Evolutionary conservation across 2,329 filamentous ascomycete genomes (phyloP).

Genomic region (Botrytis paeoniae): DNA sequence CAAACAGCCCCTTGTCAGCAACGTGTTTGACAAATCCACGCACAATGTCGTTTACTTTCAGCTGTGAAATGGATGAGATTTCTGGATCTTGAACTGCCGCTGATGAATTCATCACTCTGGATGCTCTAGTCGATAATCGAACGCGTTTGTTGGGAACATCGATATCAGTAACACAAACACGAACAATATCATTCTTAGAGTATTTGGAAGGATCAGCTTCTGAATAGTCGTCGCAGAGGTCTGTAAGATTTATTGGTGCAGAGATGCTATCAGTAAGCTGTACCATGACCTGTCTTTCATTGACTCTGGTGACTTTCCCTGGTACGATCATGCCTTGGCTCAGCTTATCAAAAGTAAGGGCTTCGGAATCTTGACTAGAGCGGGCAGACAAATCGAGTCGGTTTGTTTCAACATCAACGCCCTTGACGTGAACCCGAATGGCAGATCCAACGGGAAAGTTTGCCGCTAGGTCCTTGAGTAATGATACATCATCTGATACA

Average conservation of each 20-base stretch:
- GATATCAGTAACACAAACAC: slow-evolving; percentile 79
- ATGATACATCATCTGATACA: slow-evolving; percentile 79
- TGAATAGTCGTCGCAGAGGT: slow-evolving; percentile 82
- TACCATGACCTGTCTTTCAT: slow-evolving; percentile 78
- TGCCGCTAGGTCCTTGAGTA: slow-evolving; percentile 69
- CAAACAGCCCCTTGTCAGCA: slow-evolving; percentile 83
- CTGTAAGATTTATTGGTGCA: slow-evolving; percentile 76
- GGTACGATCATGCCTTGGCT: slow-evolving; percentile 78
- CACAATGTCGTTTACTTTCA: slow-evolving; percentile 74
- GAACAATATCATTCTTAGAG: slow-evolving; percentile 80
- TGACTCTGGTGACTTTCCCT: slow-evolving; percentile 80
- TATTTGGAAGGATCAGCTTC: slow-evolving; percentile 72
- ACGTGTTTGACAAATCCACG: slow-evolving; percentile 92
- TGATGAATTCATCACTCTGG: slow-evolving; percentile 83
- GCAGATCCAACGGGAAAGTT: slow-evolving; percentile 92
- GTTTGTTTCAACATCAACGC: slow-evolving; percentile 68
- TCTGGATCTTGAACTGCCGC: slow-evolving; percentile 78
- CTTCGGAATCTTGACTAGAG: slow-evolving; percentile 53
- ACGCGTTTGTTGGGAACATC: slow-evolving; percentile 83
- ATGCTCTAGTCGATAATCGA: slow-evolving; percentile 77
- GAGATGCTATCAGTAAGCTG: slow-evolving; percentile 79
- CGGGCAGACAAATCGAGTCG: slow-evolving; percentile 81
- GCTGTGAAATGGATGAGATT: slow-evolving; percentile 65
- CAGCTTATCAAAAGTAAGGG: slow-evolving; percentile 66
- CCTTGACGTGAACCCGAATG: slow-evolving; percentile 73